These are phyloP conservation scores for Fusarium coicis DNA, from an alignment of 2,329 filamentous ascomycete genomes.

Conservation along the genomic window DNA sequence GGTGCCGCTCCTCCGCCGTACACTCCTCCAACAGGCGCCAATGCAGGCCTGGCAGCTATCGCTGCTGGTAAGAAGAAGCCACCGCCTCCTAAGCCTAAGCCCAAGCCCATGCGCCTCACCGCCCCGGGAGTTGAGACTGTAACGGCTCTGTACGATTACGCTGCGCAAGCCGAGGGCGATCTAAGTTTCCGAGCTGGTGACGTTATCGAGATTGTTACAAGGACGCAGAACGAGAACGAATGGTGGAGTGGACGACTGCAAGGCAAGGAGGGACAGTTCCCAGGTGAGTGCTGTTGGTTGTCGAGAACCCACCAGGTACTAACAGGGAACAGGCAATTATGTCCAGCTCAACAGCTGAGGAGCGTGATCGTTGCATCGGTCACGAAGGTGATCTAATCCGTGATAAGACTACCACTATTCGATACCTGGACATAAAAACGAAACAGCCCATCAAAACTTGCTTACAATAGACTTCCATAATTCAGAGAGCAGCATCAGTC, in stretches of 20 bases:
- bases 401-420: constrained; percentile 17
- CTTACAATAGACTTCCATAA: constrained; percentile 27
- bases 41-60: constrained; percentile 57
- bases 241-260: constrained; percentile 92
- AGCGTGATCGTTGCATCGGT: background rate
- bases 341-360: constrained; percentile 52
- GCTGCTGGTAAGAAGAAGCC: constrained; percentile 73
- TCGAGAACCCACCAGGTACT: constrained; percentile 29
- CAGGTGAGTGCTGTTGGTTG: constrained; percentile 69
- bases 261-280: constrained; percentile 90
- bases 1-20: constrained; percentile 78
- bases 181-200: constrained; percentile 91
- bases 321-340: constrained; percentile 59
- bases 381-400: background rate
- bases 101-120: constrained; percentile 81
- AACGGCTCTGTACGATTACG: constrained; percentile 95
- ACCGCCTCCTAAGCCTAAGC: constrained; percentile 72
- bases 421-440: constrained; percentile 24
- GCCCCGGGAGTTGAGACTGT: constrained; percentile 77
- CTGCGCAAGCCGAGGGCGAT: constrained; percentile 94
- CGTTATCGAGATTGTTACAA: constrained; percentile 84
- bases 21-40: constrained; percentile 57
- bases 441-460: constrained; percentile 16
- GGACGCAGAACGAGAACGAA: constrained; percentile 92
- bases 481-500: constrained; percentile 4